Conservation (phyloP, 345 rosid species). For the Syzygium oleosum region DNA sequence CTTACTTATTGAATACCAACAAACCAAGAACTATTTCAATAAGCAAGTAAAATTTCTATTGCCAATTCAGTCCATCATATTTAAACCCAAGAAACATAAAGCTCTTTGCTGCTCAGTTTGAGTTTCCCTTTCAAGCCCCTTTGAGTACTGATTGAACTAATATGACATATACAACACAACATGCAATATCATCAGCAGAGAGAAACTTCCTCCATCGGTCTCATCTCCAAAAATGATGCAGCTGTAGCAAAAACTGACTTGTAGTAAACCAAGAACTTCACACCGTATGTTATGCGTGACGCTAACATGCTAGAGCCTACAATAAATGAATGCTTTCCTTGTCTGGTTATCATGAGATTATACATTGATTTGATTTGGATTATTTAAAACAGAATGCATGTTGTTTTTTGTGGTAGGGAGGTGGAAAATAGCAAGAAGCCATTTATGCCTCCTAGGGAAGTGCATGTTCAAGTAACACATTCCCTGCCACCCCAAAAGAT, state of each 20-base stretch:
- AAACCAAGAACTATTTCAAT: background rate
- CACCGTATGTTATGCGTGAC: background rate
- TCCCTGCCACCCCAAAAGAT: conserved; percentile 89
- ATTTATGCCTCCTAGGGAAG: conserved; percentile 69
- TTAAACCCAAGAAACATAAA: background rate
- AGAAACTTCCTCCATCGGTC: background rate
- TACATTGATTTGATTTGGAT: background rate
- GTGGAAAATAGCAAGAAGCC: conserved; percentile 67
- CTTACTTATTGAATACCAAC: background rate
- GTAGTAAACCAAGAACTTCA: background rate
- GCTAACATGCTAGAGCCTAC: background rate
- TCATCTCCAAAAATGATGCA: background rate
- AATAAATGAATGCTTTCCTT: background rate
- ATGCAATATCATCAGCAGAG: background rate
- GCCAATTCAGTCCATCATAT: background rate
- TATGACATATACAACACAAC: background rate
- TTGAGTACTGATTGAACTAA: background rate
- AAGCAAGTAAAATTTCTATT: background rate
- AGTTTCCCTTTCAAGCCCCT: background rate
- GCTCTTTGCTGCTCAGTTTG: background rate
- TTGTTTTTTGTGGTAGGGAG: conserved; percentile 40
- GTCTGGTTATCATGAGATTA: background rate
- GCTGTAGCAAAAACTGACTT: background rate
- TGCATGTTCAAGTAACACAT: conserved; percentile 80
- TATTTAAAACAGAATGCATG: background rate